Conservation (phyloP, 192 early-diverging fungal genomes). For the Gonapodya sp. region DNA sequence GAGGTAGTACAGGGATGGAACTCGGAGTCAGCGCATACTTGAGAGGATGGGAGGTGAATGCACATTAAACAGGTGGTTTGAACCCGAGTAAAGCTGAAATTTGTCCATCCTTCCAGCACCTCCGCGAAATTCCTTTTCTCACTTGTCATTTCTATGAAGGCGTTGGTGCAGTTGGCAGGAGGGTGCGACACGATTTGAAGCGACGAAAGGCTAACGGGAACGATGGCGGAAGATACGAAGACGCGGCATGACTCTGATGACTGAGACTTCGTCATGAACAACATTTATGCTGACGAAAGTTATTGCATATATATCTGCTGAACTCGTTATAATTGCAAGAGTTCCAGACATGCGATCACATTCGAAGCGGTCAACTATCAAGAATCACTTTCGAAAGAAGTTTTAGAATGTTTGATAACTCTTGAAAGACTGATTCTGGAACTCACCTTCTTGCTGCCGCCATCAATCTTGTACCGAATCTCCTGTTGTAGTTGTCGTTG, state of each 20-base stretch:
- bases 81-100: neutral
- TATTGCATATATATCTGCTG: neutral
- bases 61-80: neutral
- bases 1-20: neutral
- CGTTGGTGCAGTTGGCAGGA: neutral
- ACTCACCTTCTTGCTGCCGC: neutral
- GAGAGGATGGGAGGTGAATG: neutral
- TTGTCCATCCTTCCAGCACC: neutral
- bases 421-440: neutral
- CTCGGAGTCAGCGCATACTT: neutral
- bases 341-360: neutral
- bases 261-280: no score
- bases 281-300: no score
- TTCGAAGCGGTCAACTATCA: no score
- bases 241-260: no score
- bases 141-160: neutral
- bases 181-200: neutral
- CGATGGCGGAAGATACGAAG: no score
- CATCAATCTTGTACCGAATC: neutral
- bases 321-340: neutral
- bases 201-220: neutral
- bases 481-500: constrained; percentile 25
- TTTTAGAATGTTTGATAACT: neutral
- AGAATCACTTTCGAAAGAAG: no score
- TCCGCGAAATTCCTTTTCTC: neutral